Conservation (phyloP, 2,329 filamentous ascomycete species). For the Diplodia mutila region DNA sequence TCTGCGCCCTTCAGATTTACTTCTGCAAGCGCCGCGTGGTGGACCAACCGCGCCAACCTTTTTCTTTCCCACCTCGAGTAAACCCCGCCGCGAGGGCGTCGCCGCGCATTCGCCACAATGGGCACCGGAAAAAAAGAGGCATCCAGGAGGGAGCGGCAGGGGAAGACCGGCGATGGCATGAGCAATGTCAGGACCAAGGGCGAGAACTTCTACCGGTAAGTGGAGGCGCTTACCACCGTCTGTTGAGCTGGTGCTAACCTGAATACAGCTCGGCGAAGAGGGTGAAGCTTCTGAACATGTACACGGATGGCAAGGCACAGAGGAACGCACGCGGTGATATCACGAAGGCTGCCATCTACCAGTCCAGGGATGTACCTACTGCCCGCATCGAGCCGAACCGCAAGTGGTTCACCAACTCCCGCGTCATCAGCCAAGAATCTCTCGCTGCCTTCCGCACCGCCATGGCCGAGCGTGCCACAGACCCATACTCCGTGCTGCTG, state of each 20-base stretch:
- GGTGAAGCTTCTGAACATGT: conserved; percentile 85
- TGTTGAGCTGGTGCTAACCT: conserved; percentile 8
- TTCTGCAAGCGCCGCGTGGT: conserved; percentile 26
- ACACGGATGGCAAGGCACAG: conserved; percentile 82
- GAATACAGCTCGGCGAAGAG: conserved; percentile 70
- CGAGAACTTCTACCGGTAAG: conserved; percentile 94
- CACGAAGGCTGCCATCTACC: conserved; percentile 79
- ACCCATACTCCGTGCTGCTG: conserved; percentile 92
- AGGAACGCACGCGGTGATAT: conserved; percentile 84
- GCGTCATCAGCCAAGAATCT: conserved; percentile 87
- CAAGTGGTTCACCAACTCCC: conserved; percentile 97
- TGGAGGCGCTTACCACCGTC: neutral
- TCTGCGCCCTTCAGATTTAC: conserved; percentile 2
- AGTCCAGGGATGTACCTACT: conserved; percentile 78
- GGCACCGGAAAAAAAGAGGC: conserved; percentile 92
- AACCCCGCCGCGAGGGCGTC: neutral
- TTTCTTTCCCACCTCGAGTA: neutral
- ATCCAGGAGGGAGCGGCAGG: conserved; percentile 79
- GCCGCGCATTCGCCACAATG: conserved; percentile 58
- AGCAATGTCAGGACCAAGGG: conserved; percentile 91
- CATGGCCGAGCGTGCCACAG: conserved; percentile 84
- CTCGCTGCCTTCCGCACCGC: conserved; percentile 86
- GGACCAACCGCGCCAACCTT: neutral
- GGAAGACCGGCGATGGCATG: conserved; percentile 84
- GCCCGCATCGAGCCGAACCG: conserved; percentile 94